Conservation (phyloP, 1,139 yeast genomes). For the Kodamaea ohmeri region DNA sequence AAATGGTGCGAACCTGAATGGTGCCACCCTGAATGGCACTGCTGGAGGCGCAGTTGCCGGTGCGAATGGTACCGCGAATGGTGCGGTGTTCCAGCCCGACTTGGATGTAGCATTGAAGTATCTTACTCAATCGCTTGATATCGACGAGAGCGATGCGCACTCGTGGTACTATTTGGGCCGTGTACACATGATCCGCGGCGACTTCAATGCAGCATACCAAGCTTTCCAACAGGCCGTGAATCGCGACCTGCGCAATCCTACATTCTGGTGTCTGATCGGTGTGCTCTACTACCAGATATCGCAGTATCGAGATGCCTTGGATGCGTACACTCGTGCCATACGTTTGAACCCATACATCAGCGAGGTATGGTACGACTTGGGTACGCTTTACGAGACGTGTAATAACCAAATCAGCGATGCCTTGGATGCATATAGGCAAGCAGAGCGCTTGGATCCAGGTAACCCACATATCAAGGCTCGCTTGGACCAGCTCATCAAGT, state of each 20-base stretch:
- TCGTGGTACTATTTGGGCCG: constrained; percentile 96
- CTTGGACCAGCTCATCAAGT: constrained; percentile 76
- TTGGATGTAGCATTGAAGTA: constrained; percentile 80
- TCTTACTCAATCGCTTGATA: constrained; percentile 80
- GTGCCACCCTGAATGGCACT: constrained; percentile 15
- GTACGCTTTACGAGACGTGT: constrained; percentile 94
- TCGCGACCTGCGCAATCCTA: constrained; percentile 93
- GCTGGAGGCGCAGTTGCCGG: too few species aligned
- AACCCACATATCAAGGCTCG: constrained; percentile 93
- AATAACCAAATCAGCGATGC: constrained; percentile 95
- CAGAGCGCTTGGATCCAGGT: constrained; percentile 90
- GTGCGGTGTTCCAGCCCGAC: constrained; percentile 51
- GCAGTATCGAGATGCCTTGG: constrained; percentile 94
- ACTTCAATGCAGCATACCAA: constrained; percentile 94
- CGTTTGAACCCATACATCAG: constrained; percentile 91
- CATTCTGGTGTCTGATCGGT: constrained; percentile 98
- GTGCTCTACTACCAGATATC: constrained; percentile 93
- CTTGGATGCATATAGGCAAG: constrained; percentile 92
- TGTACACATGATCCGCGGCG: constrained; percentile 94
- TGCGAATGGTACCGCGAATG: constrained; percentile 31
- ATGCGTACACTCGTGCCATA: constrained; percentile 95
- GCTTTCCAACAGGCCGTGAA: constrained; percentile 99
- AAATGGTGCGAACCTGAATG: constrained; percentile 13
- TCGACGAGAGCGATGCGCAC: constrained; percentile 89
- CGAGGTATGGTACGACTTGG: constrained; percentile 98